A percentile compares a stretch with the other conserved stretches of the same genome.
Evolutionary conservation across 2,329 filamentous ascomycete genomes (phyloP).

Genomic region (Trichoderma oligosporum): DNA sequence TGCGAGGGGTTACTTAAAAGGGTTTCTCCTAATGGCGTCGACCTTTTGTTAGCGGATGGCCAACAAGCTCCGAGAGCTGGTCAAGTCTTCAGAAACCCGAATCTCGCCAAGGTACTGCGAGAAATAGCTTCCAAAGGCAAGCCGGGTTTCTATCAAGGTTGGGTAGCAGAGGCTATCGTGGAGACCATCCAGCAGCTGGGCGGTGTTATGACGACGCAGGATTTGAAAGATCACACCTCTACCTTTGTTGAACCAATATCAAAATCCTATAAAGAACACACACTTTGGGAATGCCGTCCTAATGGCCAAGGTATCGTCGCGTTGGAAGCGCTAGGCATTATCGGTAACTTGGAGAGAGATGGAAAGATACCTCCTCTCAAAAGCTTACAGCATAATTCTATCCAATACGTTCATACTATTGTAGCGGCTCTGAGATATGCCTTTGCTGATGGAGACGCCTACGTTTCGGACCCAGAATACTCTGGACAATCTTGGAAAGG

Average conservation of each 20-base stretch:
- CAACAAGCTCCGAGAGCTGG: constrained; percentile 12
- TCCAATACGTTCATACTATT: constrained; percentile 6
- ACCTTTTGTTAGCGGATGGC: not conserved
- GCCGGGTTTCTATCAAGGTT: constrained; percentile 8
- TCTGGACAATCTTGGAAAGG: not conserved
- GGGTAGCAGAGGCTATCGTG: constrained; percentile 11
- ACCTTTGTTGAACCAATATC: constrained; percentile 13
- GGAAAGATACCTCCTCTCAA: not conserved
- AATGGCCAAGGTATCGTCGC: constrained; percentile 15
- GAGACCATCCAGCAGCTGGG: not conserved
- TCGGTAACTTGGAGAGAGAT: not conserved
- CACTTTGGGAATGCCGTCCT: constrained; percentile 5
- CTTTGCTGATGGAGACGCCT: constrained; percentile 11
- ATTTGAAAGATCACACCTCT: constrained; percentile 2
- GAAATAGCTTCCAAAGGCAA: constrained; percentile 6
- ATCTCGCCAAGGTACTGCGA: constrained; percentile 3
- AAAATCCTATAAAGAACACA: not conserved
- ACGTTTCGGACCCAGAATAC: constrained; percentile 11
- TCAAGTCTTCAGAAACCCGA: constrained; percentile 6
- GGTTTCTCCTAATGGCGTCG: constrained; percentile 1
- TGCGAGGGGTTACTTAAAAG: constrained; percentile 1
- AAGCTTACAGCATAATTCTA: not conserved
- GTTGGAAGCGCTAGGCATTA: constrained; percentile 9
- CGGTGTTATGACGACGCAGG: constrained; percentile 6
- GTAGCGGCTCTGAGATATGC: not conserved